Evolutionary conservation across 148 eudicot genomes (phyloP).

Genomic region (Rhododendron simsii): DNA sequence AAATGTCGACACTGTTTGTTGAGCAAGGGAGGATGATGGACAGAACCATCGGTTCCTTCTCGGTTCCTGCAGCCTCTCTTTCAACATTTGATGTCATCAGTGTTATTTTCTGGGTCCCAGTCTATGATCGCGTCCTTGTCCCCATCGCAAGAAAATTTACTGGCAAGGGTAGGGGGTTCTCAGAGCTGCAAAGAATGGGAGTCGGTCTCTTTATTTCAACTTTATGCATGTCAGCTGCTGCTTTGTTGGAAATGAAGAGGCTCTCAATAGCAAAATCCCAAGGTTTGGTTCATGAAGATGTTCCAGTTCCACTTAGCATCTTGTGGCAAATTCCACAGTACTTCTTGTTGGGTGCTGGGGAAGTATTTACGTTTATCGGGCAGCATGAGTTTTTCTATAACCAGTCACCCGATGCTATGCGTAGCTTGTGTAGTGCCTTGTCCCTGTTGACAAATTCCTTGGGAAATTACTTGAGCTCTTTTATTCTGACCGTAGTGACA

Average conservation of each 20-base stretch:
- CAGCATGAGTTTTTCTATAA: conserved; percentile 55
- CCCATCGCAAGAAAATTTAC: conserved; percentile 37
- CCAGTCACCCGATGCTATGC: conserved; percentile 57
- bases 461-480: conserved; percentile 57
- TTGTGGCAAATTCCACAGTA: conserved; percentile 55
- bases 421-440: conserved; percentile 46
- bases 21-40: conserved; percentile 55
- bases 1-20: conserved; percentile 46
- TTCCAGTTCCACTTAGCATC: conserved; percentile 32
- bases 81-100: conserved; percentile 38
- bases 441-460: conserved; percentile 34
- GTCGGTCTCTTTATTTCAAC: conserved; percentile 45
- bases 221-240: conserved; percentile 44
- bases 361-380: conserved; percentile 44
- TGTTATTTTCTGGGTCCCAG: conserved; percentile 49
- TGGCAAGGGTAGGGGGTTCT: conserved; percentile 39
- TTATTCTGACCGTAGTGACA: conserved; percentile 40
- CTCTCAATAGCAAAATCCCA: conserved; percentile 31
- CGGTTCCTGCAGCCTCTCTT: conserved; percentile 42
- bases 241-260: conserved; percentile 43
- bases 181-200: conserved; percentile 55
- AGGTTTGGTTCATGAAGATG: conserved; percentile 32
- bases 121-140: conserved; percentile 37
- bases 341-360: conserved; percentile 47
- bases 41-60: conserved; percentile 36